Evolutionary conservation across 352 stramenopile genomes (phyloP), one percentile per base, ranked within the genome.

Genomic region (Phytopythium montanum): DNA sequence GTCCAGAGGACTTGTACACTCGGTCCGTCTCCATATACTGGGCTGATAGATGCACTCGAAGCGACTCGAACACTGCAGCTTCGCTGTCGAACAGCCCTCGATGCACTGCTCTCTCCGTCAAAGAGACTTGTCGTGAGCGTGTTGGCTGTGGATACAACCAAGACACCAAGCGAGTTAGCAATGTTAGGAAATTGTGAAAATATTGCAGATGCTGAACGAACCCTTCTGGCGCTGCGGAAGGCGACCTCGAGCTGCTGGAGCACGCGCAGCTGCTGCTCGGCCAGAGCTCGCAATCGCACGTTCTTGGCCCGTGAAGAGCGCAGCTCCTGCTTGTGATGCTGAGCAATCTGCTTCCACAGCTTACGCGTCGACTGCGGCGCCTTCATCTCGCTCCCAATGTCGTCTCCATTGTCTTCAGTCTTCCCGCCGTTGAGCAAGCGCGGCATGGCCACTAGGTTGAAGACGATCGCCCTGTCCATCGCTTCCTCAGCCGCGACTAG

Each of bases 191-290:
- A 54, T 54, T 55, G 31, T 51, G 39, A 34, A 54, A 65, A 36
- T 61, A 72, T 58, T 66, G 57, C 59, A 68, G 62, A 52, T 51
- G 61, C 60, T 23, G n/a, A 54, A 69, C 55, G 66, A 65, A 70
- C 66, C 68, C 57, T 56, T 56, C 56, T 26, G 9, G 53, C 42
- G 36, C 66, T 73, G 42, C 61, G 60, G 54, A 75, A 77, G 34
- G 66, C 66, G 18, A 61, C 58, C 39, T 80, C 69, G 26, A 77
- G 67, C 39, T 68, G 44, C 45, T 75, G 73, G 12, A 71, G 56
- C 3, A 70, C 61, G 28, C 67, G 66, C 1, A 80, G 63, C 54
- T 80, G 69, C 58, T 66, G 55, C 61, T 80, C 72, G 33, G 68
- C 68, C 55, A 73, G 59, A 1, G 44, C 41, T 2, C 69, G 62